Base-by-base conservation (phyloP, 2,329 filamentous ascomycete genomes). In the Clarireedia monteithiana region DNA sequence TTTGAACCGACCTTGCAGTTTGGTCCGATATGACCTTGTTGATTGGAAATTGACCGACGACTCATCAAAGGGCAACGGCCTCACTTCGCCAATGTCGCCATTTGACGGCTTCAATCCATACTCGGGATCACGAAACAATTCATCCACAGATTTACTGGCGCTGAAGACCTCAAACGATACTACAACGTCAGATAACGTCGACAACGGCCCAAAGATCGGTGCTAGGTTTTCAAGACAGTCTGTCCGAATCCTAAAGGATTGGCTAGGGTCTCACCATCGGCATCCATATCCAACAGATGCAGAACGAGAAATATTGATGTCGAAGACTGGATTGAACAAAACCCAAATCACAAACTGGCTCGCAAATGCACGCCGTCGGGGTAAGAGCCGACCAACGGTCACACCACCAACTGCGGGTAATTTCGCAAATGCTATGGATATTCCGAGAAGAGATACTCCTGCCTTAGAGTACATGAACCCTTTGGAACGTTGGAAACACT, bases 321-420 rank as follows among this genome's bases (percentile, higher is more conserved):
- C 81, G 48, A 81, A 87, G 64, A 96, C 91, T 0, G 89, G 90
- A 6, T 77, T 96, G 42, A 91, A 83, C 69, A 83, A 89, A 65
- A 86, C 80, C 14, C 91, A 96, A 67, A 92, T 96, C 64, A 86
- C 85, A 10, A 95, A 95, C 69, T 96, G 91, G 91, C 82, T 96
- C 48, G 91, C 91, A 58, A 96, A 96, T 70, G 90, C 90, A 56
- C 84, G 91, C 45, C 83, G 91, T 56, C 81, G 91, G 60, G 85
- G 88, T 64, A 96, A 95, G 73, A 83, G 87, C 54, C 82, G 84
- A 48, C 76, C 81, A 2, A 83, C 82, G 48, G 79, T 85, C 60
- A 82, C 79, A 17, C 91, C 89, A 4, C 88, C 89, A 1, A 85
- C 62, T 47, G 79, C 82, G 26, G 79, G 77, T 60, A 79, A 80